Conservation (phyloP, 139 green algal species). For the Chlorella sp. region DNA sequence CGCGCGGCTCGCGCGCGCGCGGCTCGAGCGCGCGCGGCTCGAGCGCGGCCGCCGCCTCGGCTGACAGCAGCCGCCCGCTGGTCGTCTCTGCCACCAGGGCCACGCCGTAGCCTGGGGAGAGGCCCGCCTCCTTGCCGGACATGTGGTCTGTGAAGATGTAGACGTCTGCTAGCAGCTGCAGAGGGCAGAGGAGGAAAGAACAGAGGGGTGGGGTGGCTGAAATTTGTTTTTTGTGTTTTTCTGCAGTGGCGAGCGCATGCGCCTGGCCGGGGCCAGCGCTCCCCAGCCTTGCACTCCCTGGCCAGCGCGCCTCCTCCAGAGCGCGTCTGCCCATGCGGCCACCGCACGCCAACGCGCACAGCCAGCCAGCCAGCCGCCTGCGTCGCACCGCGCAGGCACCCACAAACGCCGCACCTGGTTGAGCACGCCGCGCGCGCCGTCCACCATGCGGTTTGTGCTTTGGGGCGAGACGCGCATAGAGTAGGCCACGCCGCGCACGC, state of each 20-base stretch:
- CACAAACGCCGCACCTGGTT: slow-evolving; percentile 56
- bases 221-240: too few species aligned
- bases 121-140: slow-evolving; percentile 62
- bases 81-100: slow-evolving; percentile 97
- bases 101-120: slow-evolving; percentile 92
- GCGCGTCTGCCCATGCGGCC: too few species aligned
- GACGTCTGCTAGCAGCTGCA: slow-evolving; percentile 90
- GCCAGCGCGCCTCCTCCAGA: background rate
- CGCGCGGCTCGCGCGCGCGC: too few species aligned
- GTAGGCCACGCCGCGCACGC: slow-evolving; percentile 94
- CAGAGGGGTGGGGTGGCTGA: background rate
- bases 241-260: too few species aligned
- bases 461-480: slow-evolving; percentile 78
- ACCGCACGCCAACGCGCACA: background rate
- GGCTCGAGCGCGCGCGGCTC: slow-evolving; percentile 8
- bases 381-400: too few species aligned
- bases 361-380: background rate
- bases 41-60: slow-evolving; percentile 59
- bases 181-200: background rate
- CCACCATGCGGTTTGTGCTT: slow-evolving; percentile 90
- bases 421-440: slow-evolving; percentile 83
- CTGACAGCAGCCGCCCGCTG: slow-evolving; percentile 75
- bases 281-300: too few species aligned
- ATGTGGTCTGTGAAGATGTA: slow-evolving; percentile 99
- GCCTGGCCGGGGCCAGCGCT: too few species aligned